These are phyloP conservation scores for Heliophila coronopifolia DNA, from an alignment of 441 rosid genomes.

Conservation along the genomic window DNA sequence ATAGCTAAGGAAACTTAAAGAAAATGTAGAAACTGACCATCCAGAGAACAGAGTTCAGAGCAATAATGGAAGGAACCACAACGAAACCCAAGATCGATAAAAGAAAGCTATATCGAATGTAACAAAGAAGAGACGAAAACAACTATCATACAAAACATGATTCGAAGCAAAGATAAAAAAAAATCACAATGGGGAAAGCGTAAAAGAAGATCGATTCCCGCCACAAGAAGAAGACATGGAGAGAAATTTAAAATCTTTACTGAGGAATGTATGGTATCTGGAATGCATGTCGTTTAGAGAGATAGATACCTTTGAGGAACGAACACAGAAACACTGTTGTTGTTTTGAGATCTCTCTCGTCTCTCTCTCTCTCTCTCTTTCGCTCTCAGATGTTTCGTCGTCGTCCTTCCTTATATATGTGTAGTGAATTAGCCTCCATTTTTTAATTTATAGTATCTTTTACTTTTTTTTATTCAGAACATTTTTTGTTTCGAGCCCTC, in stretches of 20 bases:
- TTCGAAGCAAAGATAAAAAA: background rate
- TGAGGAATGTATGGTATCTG: background rate
- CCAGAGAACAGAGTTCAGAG: too few relatives aligned
- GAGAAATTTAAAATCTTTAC: constrained; percentile 29
- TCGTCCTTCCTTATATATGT: constrained; percentile 37
- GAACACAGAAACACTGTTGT: too few relatives aligned
- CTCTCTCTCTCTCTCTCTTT: constrained; percentile 21
- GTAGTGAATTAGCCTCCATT: too few relatives aligned
- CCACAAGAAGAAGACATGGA: constrained; percentile 26
- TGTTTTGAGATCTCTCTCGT: constrained; percentile 23
- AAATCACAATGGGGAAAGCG: background rate
- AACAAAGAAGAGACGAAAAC: constrained; percentile 18
- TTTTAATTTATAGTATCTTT: too few relatives aligned
- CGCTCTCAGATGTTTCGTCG: constrained; percentile 28
- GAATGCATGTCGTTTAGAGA: constrained; percentile 30
- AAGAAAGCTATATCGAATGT: background rate
- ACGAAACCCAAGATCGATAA: constrained; percentile 9
- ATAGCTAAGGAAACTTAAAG: too few relatives aligned
- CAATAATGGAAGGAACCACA: background rate
- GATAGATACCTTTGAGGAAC: background rate
- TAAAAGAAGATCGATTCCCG: constrained; percentile 35
- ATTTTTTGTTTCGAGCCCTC: too few relatives aligned
- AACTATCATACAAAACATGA: background rate
- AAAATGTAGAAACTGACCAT: too few relatives aligned
- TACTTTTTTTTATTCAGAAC: too few relatives aligned